Base-by-base conservation (phyloP, 495 filamentous ascomycete genomes). In the Aspergillus mulundensis region DNA sequence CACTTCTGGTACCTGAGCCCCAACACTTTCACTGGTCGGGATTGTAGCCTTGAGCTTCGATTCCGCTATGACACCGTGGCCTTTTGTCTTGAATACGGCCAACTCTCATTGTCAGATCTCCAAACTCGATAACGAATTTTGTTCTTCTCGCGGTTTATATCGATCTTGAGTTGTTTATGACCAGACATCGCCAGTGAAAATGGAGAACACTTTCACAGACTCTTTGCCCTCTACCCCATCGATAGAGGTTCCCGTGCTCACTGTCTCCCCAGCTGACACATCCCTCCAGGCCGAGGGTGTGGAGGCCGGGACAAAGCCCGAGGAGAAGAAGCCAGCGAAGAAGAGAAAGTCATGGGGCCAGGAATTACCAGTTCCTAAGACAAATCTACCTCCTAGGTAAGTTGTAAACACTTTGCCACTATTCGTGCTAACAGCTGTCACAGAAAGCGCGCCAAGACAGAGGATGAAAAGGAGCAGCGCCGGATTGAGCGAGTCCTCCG, bases 341-440 rank as follows among this genome's bases (percentile, higher is more conserved):
- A 98, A 98, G 82, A 81, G 94, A 70, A 98, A 97, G 79, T 96
- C 93, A 56, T 98, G 94, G 94, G 94, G 94, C 61, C 94, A 98
- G 74, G 88, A 95, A 74, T 85, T 98, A 43, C 94, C 94, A 21
- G 89, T 90, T 63, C 94, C 94, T 19, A 98, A 94, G 81, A 98
- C 94, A 39, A 96, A 95, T 63, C 82, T 98, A 24, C 94, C 94
- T 61, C 94, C 94, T 54, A 85, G 93, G 89, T 93, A 87, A 67
- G 81, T 68, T n/a, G n/a, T n/a, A n/a, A n/a, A n/a, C n/a, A n/a
- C n/a, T n/a, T n/a, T n/a, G n/a, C 23, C 20, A 20, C 15, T 16
- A 19, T 7, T 30, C 2, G 0, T 24, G 5, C 36, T 61, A 14
- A 34, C 12, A 20, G 15, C 24, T 19, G 4, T 10, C 2, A 5